These are phyloP conservation scores for Aspergillus novoparasiticus DNA, from an alignment of 2,329 filamentous ascomycete genomes.

Conservation along the genomic window DNA sequence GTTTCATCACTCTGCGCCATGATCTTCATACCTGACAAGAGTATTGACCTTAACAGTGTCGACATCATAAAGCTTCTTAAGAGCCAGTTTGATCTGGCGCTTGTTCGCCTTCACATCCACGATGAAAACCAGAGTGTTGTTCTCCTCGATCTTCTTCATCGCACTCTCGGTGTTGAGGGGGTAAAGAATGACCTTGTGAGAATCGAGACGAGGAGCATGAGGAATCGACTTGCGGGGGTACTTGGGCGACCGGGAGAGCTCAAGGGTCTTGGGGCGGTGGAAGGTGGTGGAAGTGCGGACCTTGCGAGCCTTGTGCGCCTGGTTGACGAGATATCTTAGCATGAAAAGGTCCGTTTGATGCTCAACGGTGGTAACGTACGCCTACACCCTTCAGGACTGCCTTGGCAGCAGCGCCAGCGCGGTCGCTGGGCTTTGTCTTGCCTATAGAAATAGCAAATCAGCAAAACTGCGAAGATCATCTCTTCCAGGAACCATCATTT, in stretches of 20 bases:
- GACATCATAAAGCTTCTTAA: constrained; percentile 99
- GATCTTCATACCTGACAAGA: constrained; percentile 74
- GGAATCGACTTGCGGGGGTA: constrained; percentile 96
- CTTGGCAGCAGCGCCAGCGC: constrained; percentile 94
- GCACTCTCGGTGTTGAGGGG: constrained; percentile 99
- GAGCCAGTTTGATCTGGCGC: constrained; percentile 95
- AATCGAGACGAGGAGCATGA: constrained; percentile 87
- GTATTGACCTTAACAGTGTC: constrained; percentile 99
- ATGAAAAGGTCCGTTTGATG: not conserved
- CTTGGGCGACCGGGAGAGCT: constrained; percentile 87
- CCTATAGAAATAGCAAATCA: constrained; percentile 30
- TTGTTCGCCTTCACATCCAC: constrained; percentile 98
- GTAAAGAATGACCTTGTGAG: constrained; percentile 97
- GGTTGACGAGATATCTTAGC: constrained; percentile 26
- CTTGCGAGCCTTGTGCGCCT: constrained; percentile 89
- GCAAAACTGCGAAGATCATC: not conserved
- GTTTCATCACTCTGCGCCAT: not conserved
- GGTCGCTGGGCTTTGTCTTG: constrained; percentile 64
- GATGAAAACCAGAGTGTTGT: constrained; percentile 99
- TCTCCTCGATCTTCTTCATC: constrained; percentile 99
- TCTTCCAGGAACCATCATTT: not conserved
- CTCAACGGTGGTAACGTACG: constrained; percentile 62
- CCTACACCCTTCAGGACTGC: constrained; percentile 95
- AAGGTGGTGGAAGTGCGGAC: constrained; percentile 91
- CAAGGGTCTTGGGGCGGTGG: constrained; percentile 96